These are phyloP conservation scores for Malus hybrid DNA, from an alignment of 331 rosid species.

Conservation along the genomic window DNA sequence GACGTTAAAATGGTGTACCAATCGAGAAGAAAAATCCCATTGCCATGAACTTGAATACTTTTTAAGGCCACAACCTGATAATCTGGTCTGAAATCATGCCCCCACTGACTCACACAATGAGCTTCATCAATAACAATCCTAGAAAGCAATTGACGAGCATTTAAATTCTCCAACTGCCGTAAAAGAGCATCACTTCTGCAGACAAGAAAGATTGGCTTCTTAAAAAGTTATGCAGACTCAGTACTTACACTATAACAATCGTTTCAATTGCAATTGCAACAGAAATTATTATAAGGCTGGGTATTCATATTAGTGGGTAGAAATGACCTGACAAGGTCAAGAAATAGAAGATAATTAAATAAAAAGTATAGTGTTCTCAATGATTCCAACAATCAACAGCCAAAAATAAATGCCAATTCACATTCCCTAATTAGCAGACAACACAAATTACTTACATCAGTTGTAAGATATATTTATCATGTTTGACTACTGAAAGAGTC, in stretches of 20 bases:
- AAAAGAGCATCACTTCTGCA: conserved; percentile 89
- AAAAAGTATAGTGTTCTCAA: not conserved
- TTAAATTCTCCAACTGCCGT: conserved; percentile 70
- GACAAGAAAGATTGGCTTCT: conserved; percentile 8
- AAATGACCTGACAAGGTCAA: not conserved
- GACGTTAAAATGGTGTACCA: not conserved
- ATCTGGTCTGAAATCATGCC: conserved; percentile 99
- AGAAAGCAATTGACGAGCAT: conserved; percentile 71
- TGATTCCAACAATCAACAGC: not conserved
- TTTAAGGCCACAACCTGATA: conserved; percentile 63
- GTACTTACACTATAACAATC: not conserved
- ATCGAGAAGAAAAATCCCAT: not conserved
- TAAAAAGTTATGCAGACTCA: not conserved
- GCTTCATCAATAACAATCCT: conserved; percentile 97
- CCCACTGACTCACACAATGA: conserved; percentile 99
- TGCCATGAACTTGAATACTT: not conserved
- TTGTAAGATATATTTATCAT: not conserved
- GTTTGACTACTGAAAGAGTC: not conserved
- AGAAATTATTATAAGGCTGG: not conserved
- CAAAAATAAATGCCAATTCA: not conserved
- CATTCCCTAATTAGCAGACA: not conserved
- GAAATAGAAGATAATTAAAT: not conserved
- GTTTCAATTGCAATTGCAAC: not conserved
- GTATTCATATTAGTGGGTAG: not conserved
- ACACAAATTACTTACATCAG: not conserved